Conservation (phyloP, 2,329 filamentous ascomycete species). For the Lachnellula arida region DNA sequence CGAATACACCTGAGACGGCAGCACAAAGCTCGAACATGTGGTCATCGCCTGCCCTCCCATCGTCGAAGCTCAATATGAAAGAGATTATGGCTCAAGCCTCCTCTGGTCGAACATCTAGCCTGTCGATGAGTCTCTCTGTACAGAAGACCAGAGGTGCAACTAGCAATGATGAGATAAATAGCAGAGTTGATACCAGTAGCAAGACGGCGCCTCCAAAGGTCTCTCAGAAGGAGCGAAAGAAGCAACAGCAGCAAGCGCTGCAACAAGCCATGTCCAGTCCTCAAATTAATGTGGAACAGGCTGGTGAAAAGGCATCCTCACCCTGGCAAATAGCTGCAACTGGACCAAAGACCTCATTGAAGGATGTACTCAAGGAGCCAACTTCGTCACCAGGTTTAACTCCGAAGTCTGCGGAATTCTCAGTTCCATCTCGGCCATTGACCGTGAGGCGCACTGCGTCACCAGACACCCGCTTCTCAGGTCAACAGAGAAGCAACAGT, state of each 20-base stretch:
- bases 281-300: constrained; percentile 43
- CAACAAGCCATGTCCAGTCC: constrained; percentile 34
- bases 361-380: constrained; percentile 42
- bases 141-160: constrained; percentile 36
- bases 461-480: constrained; percentile 58
- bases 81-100: constrained; percentile 79
- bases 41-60: constrained; percentile 28
- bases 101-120: constrained; percentile 41
- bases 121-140: constrained; percentile 51
- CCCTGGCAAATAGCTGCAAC: constrained; percentile 63
- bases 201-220: constrained; percentile 53
- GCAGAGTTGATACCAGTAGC: constrained; percentile 20
- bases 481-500: constrained; percentile 39
- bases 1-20: neutral
- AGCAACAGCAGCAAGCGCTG: constrained; percentile 58
- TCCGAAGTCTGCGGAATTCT: constrained; percentile 19
- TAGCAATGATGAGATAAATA: neutral
- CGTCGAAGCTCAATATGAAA: constrained; percentile 49
- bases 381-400: constrained; percentile 27
- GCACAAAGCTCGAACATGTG: constrained; percentile 24
- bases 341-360: constrained; percentile 46
- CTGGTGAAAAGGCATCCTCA: constrained; percentile 37
- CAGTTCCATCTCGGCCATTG: constrained; percentile 32
- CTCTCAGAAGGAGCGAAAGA: constrained; percentile 91
- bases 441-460: constrained; percentile 48